phyloP scores from a whole-genome alignment of 139 green algal species.

The Tetradesmus obliquus region DNA sequence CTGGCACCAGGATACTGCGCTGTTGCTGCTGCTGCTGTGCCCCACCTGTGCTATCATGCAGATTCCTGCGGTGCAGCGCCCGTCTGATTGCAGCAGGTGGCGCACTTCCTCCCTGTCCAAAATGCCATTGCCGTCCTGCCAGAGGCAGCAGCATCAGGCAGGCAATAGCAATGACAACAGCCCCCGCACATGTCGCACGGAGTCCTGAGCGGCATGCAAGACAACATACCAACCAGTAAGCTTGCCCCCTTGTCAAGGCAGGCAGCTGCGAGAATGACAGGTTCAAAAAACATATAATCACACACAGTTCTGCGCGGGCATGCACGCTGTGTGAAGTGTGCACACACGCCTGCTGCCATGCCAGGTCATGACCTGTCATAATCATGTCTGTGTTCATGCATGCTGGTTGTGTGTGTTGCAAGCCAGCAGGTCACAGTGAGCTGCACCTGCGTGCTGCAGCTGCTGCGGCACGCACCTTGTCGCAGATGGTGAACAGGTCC shows the following conservation, averaged over 20 bases:
- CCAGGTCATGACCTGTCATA: no score
- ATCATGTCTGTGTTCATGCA: no score
- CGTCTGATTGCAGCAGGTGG: constrained; percentile 14
- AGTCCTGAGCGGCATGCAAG: background rate
- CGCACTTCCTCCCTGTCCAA: constrained; percentile 13
- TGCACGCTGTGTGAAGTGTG: no score
- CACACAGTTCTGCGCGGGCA: background rate
- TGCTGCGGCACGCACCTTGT: constrained; percentile 11
- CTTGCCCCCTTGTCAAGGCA: background rate
- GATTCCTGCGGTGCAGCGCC: background rate
- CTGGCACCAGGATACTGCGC: no score
- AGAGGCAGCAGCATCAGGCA: background rate
- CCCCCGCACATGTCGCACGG: background rate
- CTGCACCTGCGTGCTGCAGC: background rate
- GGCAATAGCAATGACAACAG: background rate
- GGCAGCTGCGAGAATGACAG: background rate
- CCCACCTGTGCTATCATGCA: constrained; percentile 27
- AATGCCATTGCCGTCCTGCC: constrained; percentile 35
- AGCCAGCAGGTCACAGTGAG: background rate
- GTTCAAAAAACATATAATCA: background rate
- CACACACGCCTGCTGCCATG: no score
- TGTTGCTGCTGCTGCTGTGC: background rate
- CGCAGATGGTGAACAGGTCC: constrained; percentile 29
- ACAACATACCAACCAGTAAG: background rate
- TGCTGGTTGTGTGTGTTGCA: no score